A percentile compares a stretch with the other conserved stretches of the same genome.
Conservation (phyloP, 768 basidiomycete genomes). For the Rickenella mellea region DNA sequence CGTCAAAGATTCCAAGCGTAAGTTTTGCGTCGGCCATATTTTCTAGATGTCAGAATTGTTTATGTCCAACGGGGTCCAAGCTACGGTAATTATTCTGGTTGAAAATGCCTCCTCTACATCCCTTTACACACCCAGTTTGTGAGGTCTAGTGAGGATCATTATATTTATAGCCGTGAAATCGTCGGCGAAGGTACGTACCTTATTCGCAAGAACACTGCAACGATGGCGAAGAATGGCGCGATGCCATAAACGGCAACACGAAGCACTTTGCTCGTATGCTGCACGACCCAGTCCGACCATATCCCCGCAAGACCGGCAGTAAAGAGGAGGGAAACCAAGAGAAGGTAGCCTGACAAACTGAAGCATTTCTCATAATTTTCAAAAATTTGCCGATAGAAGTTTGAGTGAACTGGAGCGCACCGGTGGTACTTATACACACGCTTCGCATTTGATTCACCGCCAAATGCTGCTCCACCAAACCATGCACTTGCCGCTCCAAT, state of each 20-base stretch:
- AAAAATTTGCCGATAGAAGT: no score
- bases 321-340: constrained; percentile 50
- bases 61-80: no score
- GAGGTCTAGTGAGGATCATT: no score
- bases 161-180: no score
- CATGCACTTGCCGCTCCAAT: constrained; percentile 71
- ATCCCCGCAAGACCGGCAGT: constrained; percentile 64
- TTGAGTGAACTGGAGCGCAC: constrained; percentile 28
- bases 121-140: no score
- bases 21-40: no score
- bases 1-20: no score
- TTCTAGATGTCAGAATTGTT: no score
- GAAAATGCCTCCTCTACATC: no score
- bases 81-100: no score
- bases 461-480: constrained; percentile 59
- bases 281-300: constrained; percentile 51
- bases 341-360: constrained; percentile 70
- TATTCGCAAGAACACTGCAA: no score
- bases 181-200: no score
- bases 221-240: constrained; percentile 38
- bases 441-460: constrained; percentile 65
- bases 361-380: constrained; percentile 1
- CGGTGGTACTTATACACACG: constrained; percentile 78
- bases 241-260: constrained; percentile 43
- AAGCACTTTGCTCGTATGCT: constrained; percentile 25